Evolutionary conservation across 108 stramenopile genomes (phyloP).

Genomic region (Skeletonema menzelii): DNA sequence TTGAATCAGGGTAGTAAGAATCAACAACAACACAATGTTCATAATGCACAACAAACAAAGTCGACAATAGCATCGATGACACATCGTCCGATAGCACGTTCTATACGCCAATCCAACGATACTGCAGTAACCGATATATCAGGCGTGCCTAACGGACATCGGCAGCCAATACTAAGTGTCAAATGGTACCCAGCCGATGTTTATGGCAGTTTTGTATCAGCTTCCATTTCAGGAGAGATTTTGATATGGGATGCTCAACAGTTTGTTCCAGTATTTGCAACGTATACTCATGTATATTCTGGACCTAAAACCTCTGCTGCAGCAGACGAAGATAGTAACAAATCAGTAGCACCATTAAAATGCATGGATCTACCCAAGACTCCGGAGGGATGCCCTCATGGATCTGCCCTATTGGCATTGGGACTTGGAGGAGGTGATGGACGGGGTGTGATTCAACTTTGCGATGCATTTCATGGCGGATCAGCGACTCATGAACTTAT

Average conservation of each 20-base stretch:
- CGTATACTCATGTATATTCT: slow-evolving; percentile 16
- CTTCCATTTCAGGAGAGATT: slow-evolving; percentile 54
- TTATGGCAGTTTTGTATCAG: slow-evolving; percentile 69
- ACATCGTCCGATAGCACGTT: slow-evolving; percentile 58
- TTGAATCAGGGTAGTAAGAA: slow-evolving; percentile 10
- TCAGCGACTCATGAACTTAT: slow-evolving; percentile 71
- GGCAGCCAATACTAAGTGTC: slow-evolving; percentile 46
- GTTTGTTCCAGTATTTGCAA: slow-evolving; percentile 40
- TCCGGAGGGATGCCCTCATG: slow-evolving; percentile 36
- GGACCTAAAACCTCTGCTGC: neutral
- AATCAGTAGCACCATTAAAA: slow-evolving; percentile 16
- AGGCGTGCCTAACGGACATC: slow-evolving; percentile 55
- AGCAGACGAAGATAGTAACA: neutral
- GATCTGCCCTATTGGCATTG: slow-evolving; percentile 30
- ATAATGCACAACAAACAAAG: neutral
- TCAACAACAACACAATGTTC: slow-evolving; percentile 1
- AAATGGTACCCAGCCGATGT: slow-evolving; percentile 82
- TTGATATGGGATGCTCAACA: slow-evolving; percentile 76
- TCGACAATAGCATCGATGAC: slow-evolving; percentile 8
- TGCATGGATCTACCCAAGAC: slow-evolving; percentile 37
- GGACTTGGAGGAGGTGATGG: slow-evolving; percentile 30
- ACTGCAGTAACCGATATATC: neutral
- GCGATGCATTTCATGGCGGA: slow-evolving; percentile 69
- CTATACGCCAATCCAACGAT: slow-evolving; percentile 28
- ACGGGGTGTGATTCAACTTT: slow-evolving; percentile 39